Percentiles rank a stretch among this genome's conserved stretches.
Evolutionary conservation across 2,329 filamentous ascomycete species (phyloP).

Genomic region (Penicillium sp.): DNA sequence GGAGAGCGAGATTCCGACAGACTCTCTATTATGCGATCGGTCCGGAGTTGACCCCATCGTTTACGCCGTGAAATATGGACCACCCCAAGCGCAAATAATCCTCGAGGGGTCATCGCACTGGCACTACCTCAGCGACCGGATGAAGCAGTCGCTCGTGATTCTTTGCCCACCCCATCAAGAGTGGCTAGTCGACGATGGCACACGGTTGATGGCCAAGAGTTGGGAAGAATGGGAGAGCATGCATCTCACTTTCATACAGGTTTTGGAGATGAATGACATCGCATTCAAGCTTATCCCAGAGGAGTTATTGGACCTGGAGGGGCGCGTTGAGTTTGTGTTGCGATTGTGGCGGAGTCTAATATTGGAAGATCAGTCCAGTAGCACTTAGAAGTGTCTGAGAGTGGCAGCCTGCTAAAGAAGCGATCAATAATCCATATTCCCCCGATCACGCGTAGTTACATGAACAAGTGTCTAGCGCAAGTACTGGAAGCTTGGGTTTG

Average conservation of each 20-base stretch:
- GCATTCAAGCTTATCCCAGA: neutral
- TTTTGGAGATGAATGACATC: neutral
- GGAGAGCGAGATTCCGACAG: neutral
- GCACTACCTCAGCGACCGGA: neutral
- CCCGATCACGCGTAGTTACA: no score
- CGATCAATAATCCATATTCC: no score
- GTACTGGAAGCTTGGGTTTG: neutral
- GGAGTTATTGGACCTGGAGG: neutral
- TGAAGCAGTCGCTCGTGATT: neutral
- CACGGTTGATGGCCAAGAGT: neutral
- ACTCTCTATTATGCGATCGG: neutral
- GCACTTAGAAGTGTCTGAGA: neutral
- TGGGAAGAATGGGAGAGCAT: neutral
- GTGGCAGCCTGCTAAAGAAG: no score
- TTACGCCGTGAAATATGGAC: constrained; percentile 2
- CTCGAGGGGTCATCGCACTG: neutral
- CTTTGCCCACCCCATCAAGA: neutral
- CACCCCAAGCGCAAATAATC: neutral
- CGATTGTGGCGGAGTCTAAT: neutral
- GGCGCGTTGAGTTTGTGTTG: neutral
- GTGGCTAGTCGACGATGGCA: neutral
- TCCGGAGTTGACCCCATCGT: constrained; percentile 3
- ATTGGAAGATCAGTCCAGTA: neutral
- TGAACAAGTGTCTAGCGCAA: no score
- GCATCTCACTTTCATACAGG: neutral